Base-by-base conservation (phyloP, 352 stramenopile species). In the Phytophthora citrophthora region DNA sequence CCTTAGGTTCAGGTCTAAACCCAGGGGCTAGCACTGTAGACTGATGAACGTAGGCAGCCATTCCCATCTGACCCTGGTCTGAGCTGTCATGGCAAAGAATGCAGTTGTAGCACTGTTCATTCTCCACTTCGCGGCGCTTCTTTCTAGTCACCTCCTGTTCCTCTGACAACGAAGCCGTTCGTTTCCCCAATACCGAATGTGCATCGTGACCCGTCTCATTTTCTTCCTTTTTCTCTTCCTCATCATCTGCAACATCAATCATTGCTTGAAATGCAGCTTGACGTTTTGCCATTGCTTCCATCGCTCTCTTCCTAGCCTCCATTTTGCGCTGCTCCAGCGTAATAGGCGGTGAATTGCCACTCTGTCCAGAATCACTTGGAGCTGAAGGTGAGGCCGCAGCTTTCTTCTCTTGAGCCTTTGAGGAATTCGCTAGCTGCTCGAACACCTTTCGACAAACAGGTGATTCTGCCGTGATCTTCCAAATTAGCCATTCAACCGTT, bases 11-110 rank as follows among this genome's bases (percentile, higher is more conserved):
- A 5, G 88, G 88, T 38, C 88, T 81, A 64, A 96, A 96, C 13
- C 75, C 77, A 24, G 77, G 79, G 9, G 85, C 86, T 29, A 96
- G 59, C 11, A 96, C 88, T 6, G 88, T 96, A 27, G 88, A 96
- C 61, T 96, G 88, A 54, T 96, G 88, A 9, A 95, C 83, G 47
- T 94, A 93, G 5, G 86, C 88, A 12, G 82, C 83, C 58, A 94
- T 85, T 20, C 88, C 87, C 85, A 96, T 93, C 54, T 95, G 85
- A n/a, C 78, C 79, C 55, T 90, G 82, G 23, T 61, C 78, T n/a
- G 82, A 86, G 13, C 68, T 89, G 49, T 96, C 88, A 60, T 96
- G 88, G 41, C 88, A 96, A 24, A 96, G 70, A 34, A 96, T 96
- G 49, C 88, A 96, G 56, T 89, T 92, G 70, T 77, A 80, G 31